A percentile compares a stretch with the other conserved stretches of the same genome.
Evolutionary conservation across 305 asterid species (phyloP).

Genomic region (Solanum hybrid): DNA sequence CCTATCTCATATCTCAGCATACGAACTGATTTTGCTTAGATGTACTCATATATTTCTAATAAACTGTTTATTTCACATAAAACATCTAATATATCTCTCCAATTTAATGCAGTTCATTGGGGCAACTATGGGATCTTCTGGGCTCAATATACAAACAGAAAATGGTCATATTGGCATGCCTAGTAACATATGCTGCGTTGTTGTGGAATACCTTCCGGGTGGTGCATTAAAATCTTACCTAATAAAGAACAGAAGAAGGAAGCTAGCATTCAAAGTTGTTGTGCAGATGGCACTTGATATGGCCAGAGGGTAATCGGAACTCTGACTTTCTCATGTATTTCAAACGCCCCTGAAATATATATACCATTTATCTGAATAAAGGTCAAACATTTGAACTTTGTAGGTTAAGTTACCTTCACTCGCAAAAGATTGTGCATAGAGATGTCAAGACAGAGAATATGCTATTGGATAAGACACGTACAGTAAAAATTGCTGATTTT

Average conservation of each 20-base stretch:
- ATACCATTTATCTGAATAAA: background rate
- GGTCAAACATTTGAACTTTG: conserved; percentile 5
- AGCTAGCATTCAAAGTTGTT: conserved; percentile 76
- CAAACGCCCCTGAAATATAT: background rate
- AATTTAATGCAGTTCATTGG: conserved; percentile 56
- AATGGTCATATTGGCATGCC: conserved; percentile 69
- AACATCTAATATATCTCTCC: background rate
- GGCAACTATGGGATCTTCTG: conserved; percentile 84
- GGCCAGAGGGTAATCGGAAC: conserved; percentile 57
- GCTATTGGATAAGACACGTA: conserved; percentile 60
- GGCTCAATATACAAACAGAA: conserved; percentile 62
- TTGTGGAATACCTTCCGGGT: conserved; percentile 80
- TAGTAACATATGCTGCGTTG: conserved; percentile 76
- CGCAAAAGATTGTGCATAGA: conserved; percentile 76
- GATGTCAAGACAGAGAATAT: conserved; percentile 88
- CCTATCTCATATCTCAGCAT: background rate
- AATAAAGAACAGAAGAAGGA: conserved; percentile 61
- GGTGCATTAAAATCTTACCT: conserved; percentile 76
- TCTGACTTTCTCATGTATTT: background rate
- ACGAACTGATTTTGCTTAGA: background rate
- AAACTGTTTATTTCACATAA: background rate
- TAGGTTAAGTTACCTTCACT: conserved; percentile 83
- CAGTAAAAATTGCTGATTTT: conserved; percentile 78
- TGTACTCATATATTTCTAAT: background rate
- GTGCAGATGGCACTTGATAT: conserved; percentile 80